Percentiles rank a stretch among this genome's conserved stretches.
Conservation (phyloP, 495 filamentous ascomycete genomes). For the Jackrogersella minutella region DNA sequence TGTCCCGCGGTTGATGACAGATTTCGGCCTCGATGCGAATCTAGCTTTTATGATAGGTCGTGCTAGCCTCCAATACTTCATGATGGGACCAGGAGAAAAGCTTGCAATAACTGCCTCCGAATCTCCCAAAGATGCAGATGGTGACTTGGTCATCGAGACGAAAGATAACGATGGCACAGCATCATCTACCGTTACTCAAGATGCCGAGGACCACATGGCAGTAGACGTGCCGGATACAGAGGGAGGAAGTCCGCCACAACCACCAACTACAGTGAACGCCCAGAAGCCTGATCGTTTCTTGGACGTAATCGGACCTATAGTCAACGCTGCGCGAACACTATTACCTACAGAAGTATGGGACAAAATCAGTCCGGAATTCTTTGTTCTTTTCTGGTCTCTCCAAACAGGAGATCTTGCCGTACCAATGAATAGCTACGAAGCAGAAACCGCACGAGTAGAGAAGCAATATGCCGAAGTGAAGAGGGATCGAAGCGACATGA, state of each 20-base stretch:
- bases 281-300: conserved; percentile 65
- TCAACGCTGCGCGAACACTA: conserved; percentile 67
- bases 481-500: conserved; percentile 76
- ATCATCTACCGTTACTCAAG: conserved; percentile 34
- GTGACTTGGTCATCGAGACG: conserved; percentile 51
- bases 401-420: conserved; percentile 80
- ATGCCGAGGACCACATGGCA: conserved; percentile 51
- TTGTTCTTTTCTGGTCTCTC: conserved; percentile 92
- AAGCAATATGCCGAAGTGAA: conserved; percentile 67
- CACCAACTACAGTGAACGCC: conserved; percentile 35
- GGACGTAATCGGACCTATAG: conserved; percentile 78
- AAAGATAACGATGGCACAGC: conserved; percentile 21
- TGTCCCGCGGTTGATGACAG: conserved; percentile 72
- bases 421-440: conserved; percentile 74
- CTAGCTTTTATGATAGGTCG: conserved; percentile 90
- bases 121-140: conserved; percentile 49
- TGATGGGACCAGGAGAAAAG: conserved; percentile 48
- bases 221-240: conserved; percentile 41
- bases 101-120: conserved; percentile 34
- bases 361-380: conserved; percentile 76
- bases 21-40: conserved; percentile 81
- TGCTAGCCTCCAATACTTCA: conserved; percentile 65
- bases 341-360: conserved; percentile 71
- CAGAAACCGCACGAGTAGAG: conserved; percentile 70
- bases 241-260: conserved; percentile 34